These are phyloP conservation scores for Claviceps sp. DNA, from an alignment of 2,329 filamentous ascomycete genomes.

Conservation along the genomic window DNA sequence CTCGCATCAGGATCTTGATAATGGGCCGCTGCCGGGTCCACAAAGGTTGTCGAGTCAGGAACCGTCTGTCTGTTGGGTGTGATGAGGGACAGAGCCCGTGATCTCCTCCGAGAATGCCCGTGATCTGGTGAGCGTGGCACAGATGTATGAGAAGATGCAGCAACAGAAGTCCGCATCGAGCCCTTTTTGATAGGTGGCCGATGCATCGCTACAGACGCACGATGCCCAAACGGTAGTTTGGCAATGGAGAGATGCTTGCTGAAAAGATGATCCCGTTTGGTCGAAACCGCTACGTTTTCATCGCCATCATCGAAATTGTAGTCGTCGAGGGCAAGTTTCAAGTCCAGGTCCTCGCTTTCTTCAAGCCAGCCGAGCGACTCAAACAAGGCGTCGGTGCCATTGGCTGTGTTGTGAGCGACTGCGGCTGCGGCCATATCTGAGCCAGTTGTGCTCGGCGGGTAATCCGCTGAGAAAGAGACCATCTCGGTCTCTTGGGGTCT, in stretches of 20 bases:
- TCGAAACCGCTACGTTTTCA: conserved; percentile 30
- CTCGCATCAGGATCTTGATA: conserved; percentile 86
- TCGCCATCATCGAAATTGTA: conserved; percentile 49
- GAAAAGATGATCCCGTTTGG: conserved; percentile 45
- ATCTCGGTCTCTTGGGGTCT: conserved; percentile 11
- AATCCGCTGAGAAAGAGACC: conserved; percentile 11
- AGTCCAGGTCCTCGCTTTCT: conserved; percentile 56
- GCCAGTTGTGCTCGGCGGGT: conserved; percentile 3
- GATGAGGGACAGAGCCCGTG: conserved; percentile 42
- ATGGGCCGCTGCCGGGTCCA: conserved; percentile 64
- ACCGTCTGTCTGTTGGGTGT: conserved; percentile 28
- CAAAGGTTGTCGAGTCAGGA: conserved; percentile 17
- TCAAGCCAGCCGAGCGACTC: conserved; percentile 65
- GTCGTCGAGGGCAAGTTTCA: conserved; percentile 53
- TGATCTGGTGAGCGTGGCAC: conserved; percentile 9
- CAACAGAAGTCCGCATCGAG: conserved; percentile 15
- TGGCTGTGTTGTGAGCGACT: neutral
- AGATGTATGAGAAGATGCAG: conserved; percentile 12
- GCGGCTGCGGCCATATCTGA: conserved; percentile 14
- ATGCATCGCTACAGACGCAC: conserved; percentile 36
- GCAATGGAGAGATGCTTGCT: conserved; percentile 60
- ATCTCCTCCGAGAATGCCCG: conserved; percentile 34
- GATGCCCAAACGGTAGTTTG: conserved; percentile 44
- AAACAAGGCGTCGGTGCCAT: conserved; percentile 39
- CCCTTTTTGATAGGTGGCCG: conserved; percentile 33